Evolutionary conservation across 768 basidiomycete species (phyloP).

Genomic region (Podaxis sp.): DNA sequence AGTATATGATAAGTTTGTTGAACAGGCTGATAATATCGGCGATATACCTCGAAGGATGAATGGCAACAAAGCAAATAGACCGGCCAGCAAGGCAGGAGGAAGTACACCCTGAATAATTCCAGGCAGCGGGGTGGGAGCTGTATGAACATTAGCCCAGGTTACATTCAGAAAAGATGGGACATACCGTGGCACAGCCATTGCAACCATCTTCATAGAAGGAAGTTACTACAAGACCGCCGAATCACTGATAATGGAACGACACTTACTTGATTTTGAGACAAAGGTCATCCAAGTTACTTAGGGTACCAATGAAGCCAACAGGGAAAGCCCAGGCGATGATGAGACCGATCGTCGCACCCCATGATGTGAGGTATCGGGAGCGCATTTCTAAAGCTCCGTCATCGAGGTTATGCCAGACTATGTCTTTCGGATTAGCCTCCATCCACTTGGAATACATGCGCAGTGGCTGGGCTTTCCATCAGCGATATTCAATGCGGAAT

Average conservation of each 20-base stretch:
- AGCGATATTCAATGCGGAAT: neutral
- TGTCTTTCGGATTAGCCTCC: slow-evolving; percentile 48
- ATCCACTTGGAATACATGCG: slow-evolving; percentile 59
- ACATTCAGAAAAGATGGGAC: neutral
- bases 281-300: slow-evolving; percentile 56
- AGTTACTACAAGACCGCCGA: neutral
- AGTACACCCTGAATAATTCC: slow-evolving; percentile 65
- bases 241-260: neutral
- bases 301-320: slow-evolving; percentile 58
- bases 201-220: slow-evolving; percentile 42
- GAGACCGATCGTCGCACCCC: slow-evolving; percentile 52
- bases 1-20: neutral
- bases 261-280: slow-evolving; percentile 42
- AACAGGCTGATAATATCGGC: neutral
- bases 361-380: slow-evolving; percentile 49
- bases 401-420: slow-evolving; percentile 58
- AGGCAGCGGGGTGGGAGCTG: slow-evolving; percentile 31
- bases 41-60: slow-evolving; percentile 49
- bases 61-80: slow-evolving; percentile 60
- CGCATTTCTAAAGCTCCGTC: slow-evolving; percentile 49
- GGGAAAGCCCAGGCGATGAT: slow-evolving; percentile 66
- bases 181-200: slow-evolving; percentile 46
- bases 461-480: slow-evolving; percentile 33
- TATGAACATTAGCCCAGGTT: neutral
- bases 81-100: slow-evolving; percentile 58